Base-by-base conservation (phyloP, 805 yeast genomes). In the Diddensiella caesifluorescens region DNA sequence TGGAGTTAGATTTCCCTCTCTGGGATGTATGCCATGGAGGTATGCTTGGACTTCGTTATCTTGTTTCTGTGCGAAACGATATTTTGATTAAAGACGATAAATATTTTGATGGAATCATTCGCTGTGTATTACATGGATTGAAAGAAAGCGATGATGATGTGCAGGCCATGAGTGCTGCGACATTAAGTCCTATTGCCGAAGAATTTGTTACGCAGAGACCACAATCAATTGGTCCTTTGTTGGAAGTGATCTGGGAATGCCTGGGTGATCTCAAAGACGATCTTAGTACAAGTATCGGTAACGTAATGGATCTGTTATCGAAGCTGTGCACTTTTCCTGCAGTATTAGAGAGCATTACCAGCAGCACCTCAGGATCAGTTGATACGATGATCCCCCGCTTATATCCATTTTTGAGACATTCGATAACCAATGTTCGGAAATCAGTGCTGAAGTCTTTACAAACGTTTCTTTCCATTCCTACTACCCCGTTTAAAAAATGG, bases 1-100 rank as follows among this genome's bases (percentile, higher is more conserved):
- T 75, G 18, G 77, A 68, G 1, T 61, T 68, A 9, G 66, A 71
- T 33, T 56, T 65, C 13, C 77, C 82, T 3, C 74, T 88, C 42
- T 92, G 98, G 98, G 97, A 94, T 59, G 97, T 96, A 2, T 84
- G 92, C 45, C 98, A 92, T 68, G 98, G 97, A 52, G 99, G 97
- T 37, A 79, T 92, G 80, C 73, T 92, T 9, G 98, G 97, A 0
- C 68, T 92, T 39, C 71, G 95, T 39, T 92, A 92, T 62, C 80
- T 92, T 52, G 98, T 90, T 7, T 82, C 95, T 46, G 87, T 90
- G 3, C 73, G 95, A 53, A 79, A 87, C 0, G 92, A 84, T 49
- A 72, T 88, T n/a, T 66, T 90, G 18, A 68, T 81, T 23, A 61
- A 70, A 9, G 73, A 76, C 40, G 59, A 63, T 18, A 70, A 77